Evolutionary conservation across 176 grass and related monocot species (phyloP).

Genomic region (Puya raimondii): DNA sequence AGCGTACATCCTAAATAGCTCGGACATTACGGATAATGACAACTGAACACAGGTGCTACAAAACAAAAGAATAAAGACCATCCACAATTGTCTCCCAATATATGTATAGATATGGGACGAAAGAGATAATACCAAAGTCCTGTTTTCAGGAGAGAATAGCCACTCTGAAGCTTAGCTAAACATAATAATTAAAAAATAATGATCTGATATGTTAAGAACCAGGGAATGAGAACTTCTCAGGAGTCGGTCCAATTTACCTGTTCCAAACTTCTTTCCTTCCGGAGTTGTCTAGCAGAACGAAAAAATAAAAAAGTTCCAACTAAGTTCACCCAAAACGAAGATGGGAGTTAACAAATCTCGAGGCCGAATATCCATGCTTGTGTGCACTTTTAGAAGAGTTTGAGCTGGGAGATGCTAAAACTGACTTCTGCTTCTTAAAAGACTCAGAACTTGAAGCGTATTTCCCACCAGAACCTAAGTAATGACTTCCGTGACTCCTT

Average conservation of each 20-base stretch:
- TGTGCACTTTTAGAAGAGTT: slow-evolving; percentile 23
- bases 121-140: too few species aligned
- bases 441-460: slow-evolving; percentile 38
- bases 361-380: slow-evolving; percentile 12
- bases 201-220: too few species aligned
- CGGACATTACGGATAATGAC: too few species aligned
- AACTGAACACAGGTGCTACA: too few species aligned
- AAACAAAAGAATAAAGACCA: too few species aligned
- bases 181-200: too few species aligned
- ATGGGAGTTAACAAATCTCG: slow-evolving; percentile 6
- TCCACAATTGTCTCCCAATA: too few species aligned
- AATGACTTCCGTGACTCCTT: slow-evolving; percentile 18
- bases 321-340: slow-evolving; percentile 3
- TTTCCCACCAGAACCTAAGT: slow-evolving; percentile 13
- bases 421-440: slow-evolving; percentile 23
- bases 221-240: background rate
- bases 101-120: too few species aligned
- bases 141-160: too few species aligned
- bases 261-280: slow-evolving; percentile 14
- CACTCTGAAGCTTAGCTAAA: too few species aligned
- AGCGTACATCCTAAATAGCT: too few species aligned
- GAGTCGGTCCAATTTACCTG: background rate
- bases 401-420: slow-evolving; percentile 5
- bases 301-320: slow-evolving; percentile 13
- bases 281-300: slow-evolving; percentile 3